Evolutionary conservation across 2,329 filamentous ascomycete genomes (phyloP).

Genomic region (Neonectria punicea): DNA sequence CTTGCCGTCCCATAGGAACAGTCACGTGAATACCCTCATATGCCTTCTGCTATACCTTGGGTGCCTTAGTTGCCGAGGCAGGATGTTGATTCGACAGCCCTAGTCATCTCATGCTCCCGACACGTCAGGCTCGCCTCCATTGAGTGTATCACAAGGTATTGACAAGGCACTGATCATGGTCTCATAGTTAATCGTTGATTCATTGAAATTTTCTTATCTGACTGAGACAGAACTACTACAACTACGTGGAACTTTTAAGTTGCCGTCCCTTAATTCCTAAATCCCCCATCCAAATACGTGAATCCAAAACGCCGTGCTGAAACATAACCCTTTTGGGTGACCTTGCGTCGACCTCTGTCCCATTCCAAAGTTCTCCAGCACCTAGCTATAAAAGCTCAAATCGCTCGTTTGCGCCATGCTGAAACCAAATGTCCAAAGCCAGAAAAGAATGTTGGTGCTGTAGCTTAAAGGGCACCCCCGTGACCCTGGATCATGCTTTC

Average conservation of each 20-base stretch:
- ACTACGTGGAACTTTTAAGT: neutral
- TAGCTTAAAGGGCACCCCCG: neutral
- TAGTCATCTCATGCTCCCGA: neutral
- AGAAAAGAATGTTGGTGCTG: neutral
- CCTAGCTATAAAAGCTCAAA: neutral
- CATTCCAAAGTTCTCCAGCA: neutral
- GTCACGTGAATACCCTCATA: neutral
- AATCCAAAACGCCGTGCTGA: slow-evolving; percentile 13
- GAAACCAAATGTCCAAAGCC: neutral
- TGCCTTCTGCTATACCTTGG: neutral
- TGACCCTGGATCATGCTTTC: slow-evolving; percentile 12
- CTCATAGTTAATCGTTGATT: neutral
- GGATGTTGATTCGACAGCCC: too few species aligned
- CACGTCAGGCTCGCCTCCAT: neutral
- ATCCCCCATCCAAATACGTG: neutral
- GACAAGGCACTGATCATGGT: neutral
- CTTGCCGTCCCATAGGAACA: neutral
- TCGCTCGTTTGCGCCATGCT: slow-evolving; percentile 4
- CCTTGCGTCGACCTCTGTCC: neutral
- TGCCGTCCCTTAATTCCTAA: neutral
- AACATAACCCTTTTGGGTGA: neutral
- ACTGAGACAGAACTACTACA: neutral
- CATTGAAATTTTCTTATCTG: neutral
- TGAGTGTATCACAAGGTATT: neutral
- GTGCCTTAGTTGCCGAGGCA: too few species aligned